Percentiles rank a stretch among this genome's conserved stretches.
Conservation (phyloP, 2,329 filamentous ascomycete species). For the Curvularia verruculosa region DNA sequence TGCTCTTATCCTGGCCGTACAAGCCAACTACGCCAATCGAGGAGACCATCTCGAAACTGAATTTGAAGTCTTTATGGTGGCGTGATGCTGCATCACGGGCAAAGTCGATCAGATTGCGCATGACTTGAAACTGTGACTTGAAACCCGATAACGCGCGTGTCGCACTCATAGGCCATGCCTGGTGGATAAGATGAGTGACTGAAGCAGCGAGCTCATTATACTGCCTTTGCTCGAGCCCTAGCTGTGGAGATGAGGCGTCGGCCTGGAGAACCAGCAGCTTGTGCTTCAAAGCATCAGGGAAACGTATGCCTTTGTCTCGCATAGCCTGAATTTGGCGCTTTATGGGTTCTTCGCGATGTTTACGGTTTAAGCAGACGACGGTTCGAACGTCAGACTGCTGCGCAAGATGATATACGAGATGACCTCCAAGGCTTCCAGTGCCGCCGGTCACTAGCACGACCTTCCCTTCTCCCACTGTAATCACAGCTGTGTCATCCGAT, state of each 20-base stretch:
- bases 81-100: conserved; percentile 39
- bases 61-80: conserved; percentile 15
- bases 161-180: conserved; percentile 62
- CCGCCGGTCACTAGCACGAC: conserved; percentile 50
- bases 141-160: conserved; percentile 59
- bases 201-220: conserved; percentile 47
- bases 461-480: conserved; percentile 1
- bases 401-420: conserved; percentile 44
- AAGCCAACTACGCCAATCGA: conserved; percentile 50
- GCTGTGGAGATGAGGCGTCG: conserved; percentile 55
- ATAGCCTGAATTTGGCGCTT: conserved; percentile 48
- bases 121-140: conserved; percentile 57
- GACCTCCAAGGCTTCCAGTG: conserved; percentile 48
- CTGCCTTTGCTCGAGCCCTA: conserved; percentile 54
- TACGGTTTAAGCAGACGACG: conserved; percentile 58
- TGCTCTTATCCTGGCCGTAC: conserved; percentile 26
- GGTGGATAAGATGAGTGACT: conserved; percentile 61
- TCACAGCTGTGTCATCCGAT: background rate
- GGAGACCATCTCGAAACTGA: conserved; percentile 51
- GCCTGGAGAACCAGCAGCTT: conserved; percentile 57
- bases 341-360: conserved; percentile 29
- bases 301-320: conserved; percentile 12
- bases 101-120: conserved; percentile 59
- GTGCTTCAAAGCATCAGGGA: conserved; percentile 13
- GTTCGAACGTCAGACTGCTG: conserved; percentile 31